Conservation (phyloP, 1,284 basidiomycete species). For the Moesziomyces sp. region DNA sequence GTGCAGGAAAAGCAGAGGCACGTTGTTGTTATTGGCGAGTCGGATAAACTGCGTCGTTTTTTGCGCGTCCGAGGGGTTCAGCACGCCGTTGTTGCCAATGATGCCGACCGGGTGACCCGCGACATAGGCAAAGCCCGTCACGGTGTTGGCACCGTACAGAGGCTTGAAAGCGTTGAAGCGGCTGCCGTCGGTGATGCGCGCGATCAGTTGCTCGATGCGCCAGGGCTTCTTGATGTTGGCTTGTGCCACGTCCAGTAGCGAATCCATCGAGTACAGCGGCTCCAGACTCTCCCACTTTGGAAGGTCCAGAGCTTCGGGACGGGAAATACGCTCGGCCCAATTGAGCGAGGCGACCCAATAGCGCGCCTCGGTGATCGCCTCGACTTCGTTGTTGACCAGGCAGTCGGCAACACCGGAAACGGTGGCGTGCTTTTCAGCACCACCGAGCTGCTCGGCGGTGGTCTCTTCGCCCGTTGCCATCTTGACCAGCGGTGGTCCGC, state of each 20-base stretch:
- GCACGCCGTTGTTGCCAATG: constrained; percentile 4
- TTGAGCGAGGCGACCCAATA: constrained; percentile 7
- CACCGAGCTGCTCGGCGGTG: constrained; percentile 2
- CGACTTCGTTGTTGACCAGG: constrained; percentile 5
- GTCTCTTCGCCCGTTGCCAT: constrained; percentile 6
- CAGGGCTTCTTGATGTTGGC: constrained; percentile 9
- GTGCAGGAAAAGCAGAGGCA: constrained; percentile 3
- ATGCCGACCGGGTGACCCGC: constrained; percentile 2
- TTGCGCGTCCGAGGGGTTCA: constrained; percentile 3
- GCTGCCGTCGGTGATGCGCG: constrained; percentile 7
- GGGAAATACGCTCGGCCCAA: neutral
- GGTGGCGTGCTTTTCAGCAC: constrained; percentile 5
- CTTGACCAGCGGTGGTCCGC: constrained; percentile 2
- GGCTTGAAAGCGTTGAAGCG: constrained; percentile 8
- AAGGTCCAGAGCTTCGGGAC: neutral
- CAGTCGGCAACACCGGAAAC: constrained; percentile 2
- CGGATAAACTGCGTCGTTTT: constrained; percentile 7
- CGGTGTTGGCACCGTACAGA: constrained; percentile 4
- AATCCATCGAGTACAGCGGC: constrained; percentile 8
- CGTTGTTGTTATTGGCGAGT: constrained; percentile 5
- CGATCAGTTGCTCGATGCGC: constrained; percentile 6
- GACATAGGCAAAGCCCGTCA: constrained; percentile 4
- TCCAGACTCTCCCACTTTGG: constrained; percentile 4
- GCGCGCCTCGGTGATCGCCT: constrained; percentile 5
- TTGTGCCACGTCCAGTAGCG: constrained; percentile 3